Evolutionary conservation across 352 stramenopile genomes (phyloP).

Genomic region (Phytophthora pini): DNA sequence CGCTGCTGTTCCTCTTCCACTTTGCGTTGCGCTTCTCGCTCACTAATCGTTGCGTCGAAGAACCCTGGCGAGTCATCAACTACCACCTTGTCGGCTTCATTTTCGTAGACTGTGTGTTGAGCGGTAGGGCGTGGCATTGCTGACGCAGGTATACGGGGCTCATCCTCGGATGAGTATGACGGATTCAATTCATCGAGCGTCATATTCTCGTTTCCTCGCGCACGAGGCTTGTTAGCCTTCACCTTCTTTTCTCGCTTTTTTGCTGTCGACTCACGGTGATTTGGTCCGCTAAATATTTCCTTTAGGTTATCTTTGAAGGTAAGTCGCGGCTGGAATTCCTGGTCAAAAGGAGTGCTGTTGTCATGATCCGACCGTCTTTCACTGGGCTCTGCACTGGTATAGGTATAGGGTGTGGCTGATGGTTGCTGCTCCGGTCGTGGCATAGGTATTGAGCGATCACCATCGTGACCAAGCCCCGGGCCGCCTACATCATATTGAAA

Average conservation of each 20-base stretch:
- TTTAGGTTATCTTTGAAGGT: constrained; percentile 47
- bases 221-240: constrained; percentile 20
- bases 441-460: constrained; percentile 32
- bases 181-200: constrained; percentile 43
- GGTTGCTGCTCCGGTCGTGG: constrained; percentile 31
- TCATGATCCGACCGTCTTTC: constrained; percentile 9
- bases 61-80: constrained; percentile 68
- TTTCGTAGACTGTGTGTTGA: constrained; percentile 49
- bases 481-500: constrained; percentile 39
- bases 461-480: constrained; percentile 34
- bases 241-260: constrained; percentile 15
- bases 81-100: constrained; percentile 59
- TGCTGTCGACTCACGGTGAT: constrained; percentile 28
- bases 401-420: constrained; percentile 8
- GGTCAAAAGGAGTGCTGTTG: background rate
- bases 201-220: constrained; percentile 31
- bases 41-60: constrained; percentile 47
- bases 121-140: constrained; percentile 17
- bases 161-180: constrained; percentile 37
- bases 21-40: constrained; percentile 31
- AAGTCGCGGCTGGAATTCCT: constrained; percentile 25
- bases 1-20: constrained; percentile 35
- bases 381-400: constrained; percentile 6
- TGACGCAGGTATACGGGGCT: constrained; percentile 12
- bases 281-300: constrained; percentile 40